Conservation (phyloP, 2,329 filamentous ascomycete genomes). For the Achaetomium macrosporum region DNA sequence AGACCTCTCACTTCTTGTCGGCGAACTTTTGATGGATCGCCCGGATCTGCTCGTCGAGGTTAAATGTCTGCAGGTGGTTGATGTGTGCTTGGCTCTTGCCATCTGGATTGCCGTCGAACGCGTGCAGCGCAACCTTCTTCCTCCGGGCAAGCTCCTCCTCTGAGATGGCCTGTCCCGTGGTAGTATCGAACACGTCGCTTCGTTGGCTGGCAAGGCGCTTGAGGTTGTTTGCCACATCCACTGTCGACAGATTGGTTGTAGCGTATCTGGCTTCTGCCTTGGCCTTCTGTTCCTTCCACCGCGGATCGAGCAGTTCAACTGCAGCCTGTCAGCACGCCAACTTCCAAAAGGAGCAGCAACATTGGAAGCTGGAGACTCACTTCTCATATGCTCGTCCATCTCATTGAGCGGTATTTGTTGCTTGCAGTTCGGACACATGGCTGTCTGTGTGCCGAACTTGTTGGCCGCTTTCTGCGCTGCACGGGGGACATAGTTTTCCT, state of each 20-base stretch:
- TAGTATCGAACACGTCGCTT: conserved; percentile 76
- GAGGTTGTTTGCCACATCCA: conserved; percentile 86
- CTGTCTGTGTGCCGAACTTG: conserved; percentile 58
- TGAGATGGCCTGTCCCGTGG: conserved; percentile 60
- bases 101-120: conserved; percentile 61
- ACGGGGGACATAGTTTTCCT: conserved; percentile 85
- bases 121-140: conserved; percentile 64
- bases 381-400: conserved; percentile 87
- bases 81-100: conserved; percentile 49
- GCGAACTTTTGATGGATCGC: conserved; percentile 52
- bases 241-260: conserved; percentile 78
- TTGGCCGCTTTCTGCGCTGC: conserved; percentile 67
- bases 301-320: conserved; percentile 88
- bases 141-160: conserved; percentile 69
- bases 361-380: conserved; percentile 37
- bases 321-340: conserved; percentile 31
- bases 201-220: conserved; percentile 91
- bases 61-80: conserved; percentile 60
- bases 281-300: conserved; percentile 92
- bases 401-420: conserved; percentile 83
- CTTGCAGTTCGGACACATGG: conserved; percentile 87
- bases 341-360: neutral
- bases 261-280: conserved; percentile 80
- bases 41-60: conserved; percentile 80
- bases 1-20: conserved; percentile 30